Conservation (phyloP, 176 grass and related monocot species). For the Chloris gayana region DNA sequence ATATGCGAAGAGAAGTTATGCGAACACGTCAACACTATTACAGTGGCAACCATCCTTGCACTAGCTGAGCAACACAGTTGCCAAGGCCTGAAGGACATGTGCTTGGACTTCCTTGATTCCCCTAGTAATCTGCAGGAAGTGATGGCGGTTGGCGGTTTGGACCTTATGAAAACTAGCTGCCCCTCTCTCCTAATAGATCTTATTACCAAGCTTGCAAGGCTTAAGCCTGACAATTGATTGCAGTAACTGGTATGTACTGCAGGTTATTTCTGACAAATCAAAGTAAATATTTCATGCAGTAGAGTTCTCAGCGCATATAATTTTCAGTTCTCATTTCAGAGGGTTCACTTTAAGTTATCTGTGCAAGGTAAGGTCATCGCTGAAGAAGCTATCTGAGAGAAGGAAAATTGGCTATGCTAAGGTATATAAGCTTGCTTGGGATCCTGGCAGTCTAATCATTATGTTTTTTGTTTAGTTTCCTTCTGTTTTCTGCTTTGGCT, state of each 20-base stretch:
- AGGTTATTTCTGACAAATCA: too few relatives aligned
- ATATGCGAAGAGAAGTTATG: conserved; percentile 41
- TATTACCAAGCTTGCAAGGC: neutral
- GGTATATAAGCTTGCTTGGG: too few relatives aligned
- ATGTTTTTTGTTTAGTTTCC: too few relatives aligned
- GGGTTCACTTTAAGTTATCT: too few relatives aligned
- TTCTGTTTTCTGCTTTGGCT: too few relatives aligned
- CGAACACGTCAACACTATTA: neutral
- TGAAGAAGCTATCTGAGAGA: too few relatives aligned
- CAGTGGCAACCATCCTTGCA: neutral
- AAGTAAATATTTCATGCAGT: too few relatives aligned
- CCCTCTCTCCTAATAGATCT: conserved; percentile 23
- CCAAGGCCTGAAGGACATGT: neutral
- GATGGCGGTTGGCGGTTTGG: conserved; percentile 2
- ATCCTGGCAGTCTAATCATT: too few relatives aligned
- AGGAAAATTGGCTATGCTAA: too few relatives aligned
- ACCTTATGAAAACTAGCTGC: conserved; percentile 32
- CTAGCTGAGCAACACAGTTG: neutral
- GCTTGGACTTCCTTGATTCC: neutral
- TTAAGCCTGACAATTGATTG: neutral
- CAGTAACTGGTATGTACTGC: neutral
- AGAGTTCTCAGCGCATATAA: too few relatives aligned
- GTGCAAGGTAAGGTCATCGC: too few relatives aligned
- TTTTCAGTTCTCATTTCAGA: too few relatives aligned
- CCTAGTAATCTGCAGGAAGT: neutral